Evolutionary conservation across 495 filamentous ascomycete genomes (phyloP).

Genomic region (Xylaria intraflava): DNA sequence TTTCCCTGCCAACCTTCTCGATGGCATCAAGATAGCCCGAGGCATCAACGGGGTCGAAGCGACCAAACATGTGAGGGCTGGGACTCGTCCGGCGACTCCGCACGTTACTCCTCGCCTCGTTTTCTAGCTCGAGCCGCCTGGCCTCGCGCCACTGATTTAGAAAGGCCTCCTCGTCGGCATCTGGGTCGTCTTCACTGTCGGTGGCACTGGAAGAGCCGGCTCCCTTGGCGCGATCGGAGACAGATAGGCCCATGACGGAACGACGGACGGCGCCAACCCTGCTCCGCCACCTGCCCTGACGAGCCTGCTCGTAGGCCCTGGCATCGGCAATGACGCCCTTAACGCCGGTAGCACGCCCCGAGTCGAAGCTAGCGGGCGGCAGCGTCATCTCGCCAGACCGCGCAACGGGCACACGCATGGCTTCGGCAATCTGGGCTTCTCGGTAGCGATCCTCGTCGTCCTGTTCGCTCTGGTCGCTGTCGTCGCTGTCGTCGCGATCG

Average conservation of each 20-base stretch:
- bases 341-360: slow-evolving; percentile 74
- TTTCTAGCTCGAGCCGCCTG: slow-evolving; percentile 69
- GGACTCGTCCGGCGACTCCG: slow-evolving; percentile 58
- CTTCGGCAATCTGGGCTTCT: slow-evolving; percentile 52
- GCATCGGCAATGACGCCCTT: slow-evolving; percentile 98
- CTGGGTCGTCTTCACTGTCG: slow-evolving; percentile 51
- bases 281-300: slow-evolving; percentile 55
- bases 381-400: slow-evolving; percentile 53
- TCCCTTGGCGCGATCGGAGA: slow-evolving; percentile 5
- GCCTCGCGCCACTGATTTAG: slow-evolving; percentile 74
- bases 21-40: slow-evolving; percentile 89
- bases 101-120: slow-evolving; percentile 34
- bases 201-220: slow-evolving; percentile 15
- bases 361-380: slow-evolving; percentile 59
- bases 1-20: slow-evolving; percentile 75
- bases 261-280: slow-evolving; percentile 37
- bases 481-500: slow-evolving; percentile 36
- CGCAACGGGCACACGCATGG: slow-evolving; percentile 51
- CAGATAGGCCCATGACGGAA: slow-evolving; percentile 35
- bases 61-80: slow-evolving; percentile 68
- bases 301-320: slow-evolving; percentile 78
- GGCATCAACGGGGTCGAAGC: slow-evolving; percentile 78
- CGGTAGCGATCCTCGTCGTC: slow-evolving; percentile 53
- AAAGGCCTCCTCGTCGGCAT: slow-evolving; percentile 73
- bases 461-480: slow-evolving; percentile 37